Percentiles rank a stretch among this genome's conserved stretches.
Conservation (phyloP, 768 basidiomycete genomes). For the Paxillus involutus region DNA sequence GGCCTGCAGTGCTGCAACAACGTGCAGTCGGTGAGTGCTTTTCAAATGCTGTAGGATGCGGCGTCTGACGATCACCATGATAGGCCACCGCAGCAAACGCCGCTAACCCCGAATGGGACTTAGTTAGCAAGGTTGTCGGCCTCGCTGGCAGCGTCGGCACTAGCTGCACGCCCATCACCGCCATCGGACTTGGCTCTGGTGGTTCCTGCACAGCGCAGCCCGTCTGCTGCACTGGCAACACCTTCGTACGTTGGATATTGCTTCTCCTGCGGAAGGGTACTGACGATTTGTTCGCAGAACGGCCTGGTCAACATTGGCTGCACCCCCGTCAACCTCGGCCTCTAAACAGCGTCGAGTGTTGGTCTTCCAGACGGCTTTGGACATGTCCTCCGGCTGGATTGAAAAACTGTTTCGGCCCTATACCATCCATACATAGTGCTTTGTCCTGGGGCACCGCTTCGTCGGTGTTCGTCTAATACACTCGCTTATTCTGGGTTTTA, state of each 20-base stretch:
- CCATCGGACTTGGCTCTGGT: not conserved
- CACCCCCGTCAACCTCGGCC: conserved; percentile 4
- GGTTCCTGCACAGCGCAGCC: conserved; percentile 5
- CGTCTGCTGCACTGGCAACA: conserved; percentile 10
- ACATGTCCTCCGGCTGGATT: too few species aligned
- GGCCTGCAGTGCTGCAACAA: conserved; percentile 13
- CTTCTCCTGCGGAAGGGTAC: too few species aligned
- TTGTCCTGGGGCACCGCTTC: too few species aligned
- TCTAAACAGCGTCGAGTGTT: not conserved
- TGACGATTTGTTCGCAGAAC: too few species aligned
- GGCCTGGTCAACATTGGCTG: conserved; percentile 8
- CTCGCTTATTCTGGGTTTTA: too few species aligned
- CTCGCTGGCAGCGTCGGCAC: conserved; percentile 2
- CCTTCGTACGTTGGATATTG: conserved; percentile 6
- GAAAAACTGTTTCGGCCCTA: too few species aligned
- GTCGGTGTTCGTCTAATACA: too few species aligned
- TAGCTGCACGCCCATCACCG: not conserved
- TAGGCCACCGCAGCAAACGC: not conserved
- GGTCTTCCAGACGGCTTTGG: too few species aligned
- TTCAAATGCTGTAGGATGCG: not conserved
- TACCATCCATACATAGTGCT: too few species aligned
- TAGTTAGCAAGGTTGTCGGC: not conserved
- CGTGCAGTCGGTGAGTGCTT: conserved; percentile 1
- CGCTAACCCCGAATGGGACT: not conserved
- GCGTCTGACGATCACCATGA: too few species aligned